Evolutionary conservation across 2,329 filamentous ascomycete species (phyloP).

Genomic region (Fonsecaea multimorphosa): DNA sequence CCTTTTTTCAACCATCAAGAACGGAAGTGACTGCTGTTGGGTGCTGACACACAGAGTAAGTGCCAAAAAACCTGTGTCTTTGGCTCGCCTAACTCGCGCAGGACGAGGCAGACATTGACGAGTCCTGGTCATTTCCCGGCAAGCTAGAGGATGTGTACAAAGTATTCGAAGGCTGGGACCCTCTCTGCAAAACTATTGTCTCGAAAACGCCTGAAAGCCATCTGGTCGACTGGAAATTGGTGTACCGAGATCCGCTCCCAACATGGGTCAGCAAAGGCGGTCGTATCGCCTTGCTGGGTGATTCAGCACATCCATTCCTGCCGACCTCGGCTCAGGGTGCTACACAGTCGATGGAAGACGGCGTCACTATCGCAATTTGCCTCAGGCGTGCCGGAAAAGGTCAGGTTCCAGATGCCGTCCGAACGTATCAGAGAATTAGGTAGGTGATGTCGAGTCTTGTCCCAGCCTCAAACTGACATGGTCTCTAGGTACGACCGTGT

Average conservation of each 20-base stretch:
- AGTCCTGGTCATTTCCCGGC: constrained; percentile 58
- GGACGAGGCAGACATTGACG: constrained; percentile 60
- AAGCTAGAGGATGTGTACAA: constrained; percentile 57
- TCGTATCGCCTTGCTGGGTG: constrained; percentile 56
- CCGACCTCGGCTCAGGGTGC: constrained; percentile 58
- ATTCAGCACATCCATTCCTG: constrained; percentile 59
- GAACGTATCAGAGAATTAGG: constrained; percentile 35
- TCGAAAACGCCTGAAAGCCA: constrained; percentile 37
- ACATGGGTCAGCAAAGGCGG: constrained; percentile 48
- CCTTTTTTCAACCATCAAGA: constrained; percentile 38
- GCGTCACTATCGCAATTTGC: constrained; percentile 54
- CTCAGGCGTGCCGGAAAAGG: constrained; percentile 43
- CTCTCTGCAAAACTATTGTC: constrained; percentile 43
- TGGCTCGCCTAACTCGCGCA: constrained; percentile 5
- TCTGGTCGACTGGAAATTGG: constrained; percentile 35
- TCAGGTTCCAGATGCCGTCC: constrained; percentile 37
- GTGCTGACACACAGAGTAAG: constrained; percentile 36
- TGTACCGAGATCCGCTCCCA: constrained; percentile 35
- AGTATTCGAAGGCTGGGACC: constrained; percentile 60
- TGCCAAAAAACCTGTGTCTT: background rate
- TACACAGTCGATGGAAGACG: constrained; percentile 59
- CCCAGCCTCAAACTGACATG: constrained; percentile 1
- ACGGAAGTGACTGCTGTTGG: constrained; percentile 38
- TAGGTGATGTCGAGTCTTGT: constrained; percentile 4
- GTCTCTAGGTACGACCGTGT: constrained; percentile 38